These are phyloP conservation scores for Trypanosoma lewisi DNA, from an alignment of 208 protist genomes.

Conservation along the genomic window DNA sequence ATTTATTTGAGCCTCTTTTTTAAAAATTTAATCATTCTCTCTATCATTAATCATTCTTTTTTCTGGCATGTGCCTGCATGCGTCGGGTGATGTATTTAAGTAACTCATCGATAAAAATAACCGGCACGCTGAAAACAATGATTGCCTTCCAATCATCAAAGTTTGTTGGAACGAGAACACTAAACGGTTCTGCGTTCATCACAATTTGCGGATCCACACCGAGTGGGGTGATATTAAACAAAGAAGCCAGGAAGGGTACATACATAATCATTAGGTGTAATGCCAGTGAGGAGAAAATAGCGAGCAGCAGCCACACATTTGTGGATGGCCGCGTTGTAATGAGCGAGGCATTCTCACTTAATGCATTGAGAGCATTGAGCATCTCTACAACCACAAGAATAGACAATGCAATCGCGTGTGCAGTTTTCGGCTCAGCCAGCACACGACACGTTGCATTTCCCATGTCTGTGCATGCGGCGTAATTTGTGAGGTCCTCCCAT, in stretches of 20 bases:
- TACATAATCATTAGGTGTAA: conserved; percentile 93
- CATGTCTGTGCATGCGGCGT: conserved; percentile 58
- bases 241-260: conserved; percentile 76
- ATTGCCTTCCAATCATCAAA: conserved; percentile 90
- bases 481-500: conserved; percentile 53
- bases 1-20: too few relatives aligned
- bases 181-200: conserved; percentile 51
- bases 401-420: conserved; percentile 88
- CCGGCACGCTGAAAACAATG: conserved; percentile 86
- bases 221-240: conserved; percentile 89
- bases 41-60: conserved; percentile 22
- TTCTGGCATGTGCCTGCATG: conserved; percentile 8
- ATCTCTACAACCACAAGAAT: conserved; percentile 95
- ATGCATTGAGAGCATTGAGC: conserved; percentile 94
- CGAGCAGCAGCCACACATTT: conserved; percentile 80
- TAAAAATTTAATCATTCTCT: neutral
- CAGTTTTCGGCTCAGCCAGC: conserved; percentile 59
- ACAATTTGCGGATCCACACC: conserved; percentile 54
- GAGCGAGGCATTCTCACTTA: conserved; percentile 92
- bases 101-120: conserved; percentile 94
- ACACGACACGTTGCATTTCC: conserved; percentile 44
- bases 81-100: conserved; percentile 79
- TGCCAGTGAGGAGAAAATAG: conserved; percentile 79
- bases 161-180: conserved; percentile 60
- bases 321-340: conserved; percentile 58